phyloP scores from a whole-genome alignment of 495 filamentous ascomycete species.

The Penicillium argentinense region DNA sequence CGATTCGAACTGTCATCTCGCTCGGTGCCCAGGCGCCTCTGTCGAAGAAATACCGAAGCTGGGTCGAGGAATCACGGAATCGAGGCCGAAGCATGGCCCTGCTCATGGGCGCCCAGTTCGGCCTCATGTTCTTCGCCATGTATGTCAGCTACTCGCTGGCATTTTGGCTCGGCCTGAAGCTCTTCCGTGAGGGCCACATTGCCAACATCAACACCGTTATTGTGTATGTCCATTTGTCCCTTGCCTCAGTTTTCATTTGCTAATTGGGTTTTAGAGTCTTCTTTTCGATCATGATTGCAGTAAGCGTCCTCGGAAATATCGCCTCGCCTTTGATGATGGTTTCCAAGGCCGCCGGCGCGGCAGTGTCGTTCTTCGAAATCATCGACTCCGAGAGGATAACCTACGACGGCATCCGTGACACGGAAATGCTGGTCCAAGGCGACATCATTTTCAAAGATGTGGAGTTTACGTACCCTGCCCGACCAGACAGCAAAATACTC shows the following conservation, averaged over 20 bases:
- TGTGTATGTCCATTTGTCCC: slow-evolving; percentile 39
- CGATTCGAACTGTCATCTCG: slow-evolving; percentile 53
- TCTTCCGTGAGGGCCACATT: slow-evolving; percentile 35
- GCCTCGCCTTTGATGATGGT: slow-evolving; percentile 48
- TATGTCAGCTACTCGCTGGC: slow-evolving; percentile 52
- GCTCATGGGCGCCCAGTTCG: slow-evolving; percentile 28
- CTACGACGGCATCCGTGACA: slow-evolving; percentile 29
- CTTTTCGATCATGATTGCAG: slow-evolving; percentile 40
- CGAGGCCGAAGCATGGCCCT: slow-evolving; percentile 43
- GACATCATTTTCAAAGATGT: slow-evolving; percentile 60
- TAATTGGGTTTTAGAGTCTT: slow-evolving; percentile 41
- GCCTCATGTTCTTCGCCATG: slow-evolving; percentile 36
- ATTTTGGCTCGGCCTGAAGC: slow-evolving; percentile 51
- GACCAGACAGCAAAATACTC: slow-evolving; percentile 42
- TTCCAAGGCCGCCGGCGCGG: slow-evolving; percentile 46
- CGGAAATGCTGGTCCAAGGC: slow-evolving; percentile 22
- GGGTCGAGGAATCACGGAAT: slow-evolving; percentile 57
- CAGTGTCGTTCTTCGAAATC: slow-evolving; percentile 42
- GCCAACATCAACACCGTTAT: slow-evolving; percentile 48
- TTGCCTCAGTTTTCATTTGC: neutral
- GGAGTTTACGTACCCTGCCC: slow-evolving; percentile 59
- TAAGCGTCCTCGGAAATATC: slow-evolving; percentile 26
- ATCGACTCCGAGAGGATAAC: slow-evolving; percentile 46
- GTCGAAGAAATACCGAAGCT: slow-evolving; percentile 39
- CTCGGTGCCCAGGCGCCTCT: slow-evolving; percentile 47